These are phyloP conservation scores for Petasospora rhodanensis DNA, from an alignment of 1,139 yeast genomes.

Conservation along the genomic window DNA sequence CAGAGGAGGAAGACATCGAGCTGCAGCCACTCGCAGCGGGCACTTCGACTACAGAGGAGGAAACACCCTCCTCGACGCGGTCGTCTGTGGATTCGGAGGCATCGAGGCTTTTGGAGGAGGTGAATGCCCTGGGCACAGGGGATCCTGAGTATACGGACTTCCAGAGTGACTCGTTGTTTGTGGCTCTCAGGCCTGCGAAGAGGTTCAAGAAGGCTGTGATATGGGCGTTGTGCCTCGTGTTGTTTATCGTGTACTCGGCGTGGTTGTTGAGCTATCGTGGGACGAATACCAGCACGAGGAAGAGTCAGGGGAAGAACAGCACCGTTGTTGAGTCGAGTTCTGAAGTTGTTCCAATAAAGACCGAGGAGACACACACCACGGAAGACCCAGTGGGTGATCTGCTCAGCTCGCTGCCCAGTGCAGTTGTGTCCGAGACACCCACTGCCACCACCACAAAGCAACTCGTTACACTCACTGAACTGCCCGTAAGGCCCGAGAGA, in stretches of 20 bases:
- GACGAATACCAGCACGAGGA: neutral
- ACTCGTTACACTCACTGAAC: conserved; percentile 9
- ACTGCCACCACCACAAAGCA: conserved; percentile 2
- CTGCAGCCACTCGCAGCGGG: conserved; percentile 3
- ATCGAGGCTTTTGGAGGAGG: conserved; percentile 8
- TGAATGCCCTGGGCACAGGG: conserved; percentile 7
- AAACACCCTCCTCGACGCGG: conserved; percentile 1
- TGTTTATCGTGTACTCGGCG: conserved; percentile 9
- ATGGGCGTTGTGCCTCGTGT: conserved; percentile 1
- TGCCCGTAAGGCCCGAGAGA: conserved; percentile 11
- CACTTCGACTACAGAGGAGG: neutral
- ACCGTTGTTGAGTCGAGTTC: neutral
- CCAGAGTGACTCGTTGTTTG: conserved; percentile 2
- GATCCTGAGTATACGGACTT: conserved; percentile 9
- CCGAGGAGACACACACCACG: neutral
- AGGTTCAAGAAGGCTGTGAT: conserved; percentile 5
- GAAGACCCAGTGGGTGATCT: neutral
- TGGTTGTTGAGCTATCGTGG: conserved; percentile 14
- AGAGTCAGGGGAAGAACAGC: neutral
- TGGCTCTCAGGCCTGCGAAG: conserved; percentile 2
- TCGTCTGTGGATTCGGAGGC: conserved; percentile 9
- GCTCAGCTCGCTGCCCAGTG: conserved; percentile 1
- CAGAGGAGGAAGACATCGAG: conserved; percentile 5
- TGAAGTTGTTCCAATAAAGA: neutral
- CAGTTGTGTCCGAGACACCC: neutral